These are phyloP conservation scores for Erysiphe pulchra DNA, from an alignment of 2,329 filamentous ascomycete genomes.

Conservation along the genomic window DNA sequence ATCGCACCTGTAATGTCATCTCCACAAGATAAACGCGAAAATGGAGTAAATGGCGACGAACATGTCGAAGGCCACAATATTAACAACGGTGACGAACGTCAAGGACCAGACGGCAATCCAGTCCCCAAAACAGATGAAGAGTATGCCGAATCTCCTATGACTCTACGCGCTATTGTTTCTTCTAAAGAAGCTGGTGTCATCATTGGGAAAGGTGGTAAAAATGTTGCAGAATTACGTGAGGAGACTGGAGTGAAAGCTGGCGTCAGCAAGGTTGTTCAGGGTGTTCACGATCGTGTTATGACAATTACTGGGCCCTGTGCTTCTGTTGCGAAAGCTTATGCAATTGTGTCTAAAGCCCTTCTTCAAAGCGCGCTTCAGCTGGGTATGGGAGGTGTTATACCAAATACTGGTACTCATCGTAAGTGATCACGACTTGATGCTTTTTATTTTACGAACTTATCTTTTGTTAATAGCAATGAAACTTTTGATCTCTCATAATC, in stretches of 20 bases:
- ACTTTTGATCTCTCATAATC: slow-evolving; percentile 94
- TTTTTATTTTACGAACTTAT: no score
- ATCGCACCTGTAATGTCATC: slow-evolving; percentile 8
- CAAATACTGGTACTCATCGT: slow-evolving; percentile 86
- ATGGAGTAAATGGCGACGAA: slow-evolving; percentile 18
- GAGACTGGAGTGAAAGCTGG: slow-evolving; percentile 96
- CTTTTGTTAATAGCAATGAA: slow-evolving; percentile 46
- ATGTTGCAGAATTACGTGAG: slow-evolving; percentile 87
- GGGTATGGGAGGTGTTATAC: slow-evolving; percentile 81
- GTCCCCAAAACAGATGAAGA: slow-evolving; percentile 88
- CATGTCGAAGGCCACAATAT: slow-evolving; percentile 35
- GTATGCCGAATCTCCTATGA: slow-evolving; percentile 78
- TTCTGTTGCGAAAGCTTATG: slow-evolving; percentile 74
- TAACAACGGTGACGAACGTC: slow-evolving; percentile 33
- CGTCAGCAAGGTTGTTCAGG: slow-evolving; percentile 94
- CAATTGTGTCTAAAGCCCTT: slow-evolving; percentile 72
- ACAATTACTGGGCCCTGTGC: slow-evolving; percentile 82
- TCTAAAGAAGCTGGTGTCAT: slow-evolving; percentile 98
- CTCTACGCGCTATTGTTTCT: slow-evolving; percentile 87
- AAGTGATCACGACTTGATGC: slow-evolving; percentile 18
- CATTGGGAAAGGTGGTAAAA: slow-evolving; percentile 96
- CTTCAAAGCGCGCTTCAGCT: slow-evolving; percentile 83
- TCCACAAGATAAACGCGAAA: slow-evolving; percentile 11
- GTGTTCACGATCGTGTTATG: slow-evolving; percentile 88
- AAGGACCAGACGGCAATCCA: slow-evolving; percentile 50